phyloP scores from a whole-genome alignment of 164 flowering plant species.

The Nelumbo lutea region DNA sequence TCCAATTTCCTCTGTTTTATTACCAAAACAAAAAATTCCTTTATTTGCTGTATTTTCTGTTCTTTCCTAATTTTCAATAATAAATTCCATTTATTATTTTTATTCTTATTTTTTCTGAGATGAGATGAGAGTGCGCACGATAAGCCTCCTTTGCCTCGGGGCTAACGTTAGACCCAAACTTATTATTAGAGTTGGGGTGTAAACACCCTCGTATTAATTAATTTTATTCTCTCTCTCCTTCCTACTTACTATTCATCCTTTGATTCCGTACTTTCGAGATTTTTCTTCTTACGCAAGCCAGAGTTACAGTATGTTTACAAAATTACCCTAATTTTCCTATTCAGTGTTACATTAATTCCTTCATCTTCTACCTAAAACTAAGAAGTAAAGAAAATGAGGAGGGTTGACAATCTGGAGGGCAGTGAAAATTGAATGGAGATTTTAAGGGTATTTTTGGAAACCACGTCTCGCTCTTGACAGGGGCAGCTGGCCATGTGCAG shows the following conservation, averaged over 20 bases:
- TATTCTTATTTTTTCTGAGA: neutral
- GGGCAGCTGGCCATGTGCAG: constrained; percentile 51
- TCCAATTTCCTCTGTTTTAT: neutral
- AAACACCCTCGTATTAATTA: neutral
- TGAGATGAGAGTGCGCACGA: constrained; percentile 6
- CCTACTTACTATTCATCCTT: constrained; percentile 2
- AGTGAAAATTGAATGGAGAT: too few relatives aligned
- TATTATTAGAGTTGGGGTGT: neutral
- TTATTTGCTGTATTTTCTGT: neutral
- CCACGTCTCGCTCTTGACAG: constrained; percentile 12
- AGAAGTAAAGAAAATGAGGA: neutral
- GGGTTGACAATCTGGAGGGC: neutral
- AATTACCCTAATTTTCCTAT: neutral
- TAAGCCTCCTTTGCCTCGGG: constrained; percentile 3
- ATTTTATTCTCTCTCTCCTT: neutral
- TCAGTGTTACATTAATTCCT: neutral
- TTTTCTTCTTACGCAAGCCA: constrained; percentile 26
- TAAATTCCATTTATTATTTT: neutral
- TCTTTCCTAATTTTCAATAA: neutral
- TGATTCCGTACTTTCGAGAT: constrained; percentile 28
- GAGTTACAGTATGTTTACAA: constrained; percentile 13
- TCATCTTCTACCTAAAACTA: neutral
- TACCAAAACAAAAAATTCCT: neutral
- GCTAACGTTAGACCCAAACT: constrained; percentile 1
- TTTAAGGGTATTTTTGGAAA: constrained; percentile 10